Evolutionary conservation across 192 early-diverging fungal species (phyloP).

Genomic region (Chytriomyces confervae): DNA sequence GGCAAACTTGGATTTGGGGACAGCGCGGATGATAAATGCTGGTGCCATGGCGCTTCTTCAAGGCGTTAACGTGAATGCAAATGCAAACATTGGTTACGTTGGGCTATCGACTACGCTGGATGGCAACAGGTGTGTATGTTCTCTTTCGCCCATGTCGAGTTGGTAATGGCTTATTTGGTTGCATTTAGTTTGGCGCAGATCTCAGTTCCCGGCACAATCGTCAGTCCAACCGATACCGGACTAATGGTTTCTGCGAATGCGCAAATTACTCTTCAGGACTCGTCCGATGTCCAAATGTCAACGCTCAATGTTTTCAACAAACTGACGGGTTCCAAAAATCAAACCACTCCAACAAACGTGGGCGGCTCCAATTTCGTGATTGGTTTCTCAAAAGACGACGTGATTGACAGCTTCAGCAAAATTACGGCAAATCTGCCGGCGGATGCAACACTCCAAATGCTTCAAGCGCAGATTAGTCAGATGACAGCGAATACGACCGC

Average conservation of each 20-base stretch:
- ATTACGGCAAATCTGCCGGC: constrained; percentile 5
- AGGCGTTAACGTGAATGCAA: background rate
- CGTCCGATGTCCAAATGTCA: background rate
- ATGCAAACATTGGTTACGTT: constrained; percentile 15
- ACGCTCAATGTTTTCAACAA: constrained; percentile 7
- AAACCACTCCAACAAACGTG: background rate
- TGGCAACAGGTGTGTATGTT: background rate
- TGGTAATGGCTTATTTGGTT: background rate
- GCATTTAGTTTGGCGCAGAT: constrained; percentile 3
- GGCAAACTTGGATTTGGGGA: constrained; percentile 14
- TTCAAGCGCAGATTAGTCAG: background rate
- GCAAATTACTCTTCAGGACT: constrained; percentile 1
- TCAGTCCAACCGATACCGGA: background rate
- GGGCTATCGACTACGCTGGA: constrained; percentile 4
- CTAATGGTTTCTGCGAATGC: background rate
- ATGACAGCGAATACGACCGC: constrained; percentile 16
- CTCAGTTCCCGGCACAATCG: background rate
- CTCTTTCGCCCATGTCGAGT: background rate
- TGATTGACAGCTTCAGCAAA: constrained; percentile 15
- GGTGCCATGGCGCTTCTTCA: constrained; percentile 1
- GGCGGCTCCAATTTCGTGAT: constrained; percentile 17
- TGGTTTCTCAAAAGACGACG: constrained; percentile 13
- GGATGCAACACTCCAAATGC: constrained; percentile 12
- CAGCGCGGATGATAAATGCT: background rate
- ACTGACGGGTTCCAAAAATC: background rate